These are phyloP conservation scores for Acidiella bohemica DNA, from an alignment of 495 filamentous ascomycete genomes.

Conservation along the genomic window DNA sequence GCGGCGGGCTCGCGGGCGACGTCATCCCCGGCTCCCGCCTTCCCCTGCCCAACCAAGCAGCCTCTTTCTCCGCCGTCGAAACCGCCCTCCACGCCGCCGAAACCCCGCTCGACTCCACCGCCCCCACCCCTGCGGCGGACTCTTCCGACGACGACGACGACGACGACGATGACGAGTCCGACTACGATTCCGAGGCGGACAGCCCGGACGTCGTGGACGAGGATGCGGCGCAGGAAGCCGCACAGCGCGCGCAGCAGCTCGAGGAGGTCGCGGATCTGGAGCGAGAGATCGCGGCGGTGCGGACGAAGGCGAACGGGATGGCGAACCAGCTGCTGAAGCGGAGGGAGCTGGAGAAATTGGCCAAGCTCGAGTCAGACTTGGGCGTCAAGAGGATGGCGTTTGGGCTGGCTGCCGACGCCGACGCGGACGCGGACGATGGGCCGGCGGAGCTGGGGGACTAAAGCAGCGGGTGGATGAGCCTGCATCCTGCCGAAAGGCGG, in stretches of 20 bases:
- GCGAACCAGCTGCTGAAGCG: conserved; percentile 38
- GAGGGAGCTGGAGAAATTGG: conserved; percentile 40
- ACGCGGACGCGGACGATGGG: too few species aligned
- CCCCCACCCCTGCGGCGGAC: conserved; percentile 1
- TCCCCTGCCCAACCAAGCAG: conserved; percentile 4
- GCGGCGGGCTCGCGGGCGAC: conserved; percentile 9
- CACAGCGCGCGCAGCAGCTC: conserved; percentile 33
- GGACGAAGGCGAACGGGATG: conserved; percentile 29
- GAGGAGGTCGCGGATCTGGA: conserved; percentile 41
- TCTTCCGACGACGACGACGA: conserved; percentile 4
- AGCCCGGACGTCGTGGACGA: conserved; percentile 20
- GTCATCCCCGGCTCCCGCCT: conserved; percentile 3
- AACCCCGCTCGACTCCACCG: neutral
- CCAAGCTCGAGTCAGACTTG: conserved; percentile 42
- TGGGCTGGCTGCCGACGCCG: conserved; percentile 16
- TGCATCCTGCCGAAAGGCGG: too few species aligned
- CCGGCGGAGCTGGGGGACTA: too few species aligned
- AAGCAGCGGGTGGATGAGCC: too few species aligned
- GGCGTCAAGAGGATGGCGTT: conserved; percentile 39
- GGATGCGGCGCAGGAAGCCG: conserved; percentile 32
- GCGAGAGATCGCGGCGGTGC: conserved; percentile 33
- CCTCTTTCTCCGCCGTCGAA: conserved; percentile 14
- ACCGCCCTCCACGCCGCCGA: conserved; percentile 20
- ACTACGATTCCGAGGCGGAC: conserved; percentile 35
- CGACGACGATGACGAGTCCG: conserved; percentile 30